Evolutionary conservation across 148 eudicot species (phyloP), one percentile per base, ranked within the genome.

Genomic region (Rhododendron mucronatum): DNA sequence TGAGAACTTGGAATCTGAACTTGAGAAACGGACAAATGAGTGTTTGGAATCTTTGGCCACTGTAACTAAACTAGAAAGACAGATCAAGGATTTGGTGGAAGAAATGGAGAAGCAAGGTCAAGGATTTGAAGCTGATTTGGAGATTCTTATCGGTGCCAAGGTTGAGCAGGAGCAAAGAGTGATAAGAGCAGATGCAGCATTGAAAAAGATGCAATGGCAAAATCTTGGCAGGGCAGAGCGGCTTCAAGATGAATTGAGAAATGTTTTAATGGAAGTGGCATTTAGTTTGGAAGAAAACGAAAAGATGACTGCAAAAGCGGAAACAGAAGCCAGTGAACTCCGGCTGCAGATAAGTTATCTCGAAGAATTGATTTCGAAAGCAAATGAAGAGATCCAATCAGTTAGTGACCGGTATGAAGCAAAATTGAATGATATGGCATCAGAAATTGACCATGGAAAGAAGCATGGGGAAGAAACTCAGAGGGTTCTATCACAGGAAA

Each of bases 121-220:
- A 83, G 92, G 87, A 23, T 95, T 95, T 88, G 96, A 93, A 92
- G 92, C 89, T 92, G 98, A 97, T 91, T 88, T 97, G 82, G 98
- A 95, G 80, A 89, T 85, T 86, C 90, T 97, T 51, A 89, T 90
- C 9, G 84, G 69, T 80, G 93, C 89, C 50, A 97, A 93, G 92
- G 92, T 97, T 77, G 94, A 93, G 88, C 95, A 95, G 86, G 99
- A 95, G 89, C 92, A 97, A 77, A 92, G 96, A 91, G 98, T 96
- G 5, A 92, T 95, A 87, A 85, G 76, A 90, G 98, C 98, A 63
- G 98, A 97, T 89, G 98, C 93, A 87, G 89, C 88, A 47, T 87
- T 97, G 83, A 92, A 92, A 88, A 88, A 93, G 88, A 89, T 90
- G 65, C 88, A 90, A 86, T 88, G 88, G 96, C 92, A 94, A 81